phyloP scores from a whole-genome alignment of 805 yeast genomes.

The Kluyveromyces lactis region DNA sequence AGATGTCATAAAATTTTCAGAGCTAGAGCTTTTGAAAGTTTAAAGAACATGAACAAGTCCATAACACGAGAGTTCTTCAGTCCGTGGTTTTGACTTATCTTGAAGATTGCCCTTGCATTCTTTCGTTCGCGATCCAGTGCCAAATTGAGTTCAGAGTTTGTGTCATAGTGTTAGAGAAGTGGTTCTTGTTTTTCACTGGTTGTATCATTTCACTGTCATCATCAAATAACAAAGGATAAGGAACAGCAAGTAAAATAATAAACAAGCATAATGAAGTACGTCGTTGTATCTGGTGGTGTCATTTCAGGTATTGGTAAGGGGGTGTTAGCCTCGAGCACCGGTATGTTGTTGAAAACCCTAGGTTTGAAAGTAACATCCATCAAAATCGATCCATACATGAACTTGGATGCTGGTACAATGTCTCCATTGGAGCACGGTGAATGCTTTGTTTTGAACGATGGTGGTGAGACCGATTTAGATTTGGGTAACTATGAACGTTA shows the following conservation, averaged over 20 bases:
- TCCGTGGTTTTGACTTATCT: no score
- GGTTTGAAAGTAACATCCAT: conserved; percentile 95
- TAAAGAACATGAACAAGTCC: no score
- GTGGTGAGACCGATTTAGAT: conserved; percentile 98
- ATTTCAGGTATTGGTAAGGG: conserved; percentile 99
- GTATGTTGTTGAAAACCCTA: conserved; percentile 83
- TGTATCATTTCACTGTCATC: no score
- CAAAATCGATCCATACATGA: conserved; percentile 98
- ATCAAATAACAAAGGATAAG: no score
- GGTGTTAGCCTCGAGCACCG: conserved; percentile 95
- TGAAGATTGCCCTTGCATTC: no score
- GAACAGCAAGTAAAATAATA: no score
- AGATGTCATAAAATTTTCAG: conserved; percentile 3
- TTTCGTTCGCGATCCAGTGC: no score
- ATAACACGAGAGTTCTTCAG: no score
- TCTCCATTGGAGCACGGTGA: conserved; percentile 99
- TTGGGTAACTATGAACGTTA: conserved; percentile 97
- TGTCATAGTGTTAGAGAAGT: no score
- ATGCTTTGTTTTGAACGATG: conserved; percentile 95
- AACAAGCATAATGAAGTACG: conserved; percentile 84
- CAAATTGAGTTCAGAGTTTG: no score
- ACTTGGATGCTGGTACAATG: conserved; percentile 99
- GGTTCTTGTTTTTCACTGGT: no score
- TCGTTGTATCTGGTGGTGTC: conserved; percentile 98
- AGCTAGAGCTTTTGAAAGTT: not conserved